Base-by-base conservation (phyloP, 352 stramenopile genomes). In the Globisporangium paddicum region DNA sequence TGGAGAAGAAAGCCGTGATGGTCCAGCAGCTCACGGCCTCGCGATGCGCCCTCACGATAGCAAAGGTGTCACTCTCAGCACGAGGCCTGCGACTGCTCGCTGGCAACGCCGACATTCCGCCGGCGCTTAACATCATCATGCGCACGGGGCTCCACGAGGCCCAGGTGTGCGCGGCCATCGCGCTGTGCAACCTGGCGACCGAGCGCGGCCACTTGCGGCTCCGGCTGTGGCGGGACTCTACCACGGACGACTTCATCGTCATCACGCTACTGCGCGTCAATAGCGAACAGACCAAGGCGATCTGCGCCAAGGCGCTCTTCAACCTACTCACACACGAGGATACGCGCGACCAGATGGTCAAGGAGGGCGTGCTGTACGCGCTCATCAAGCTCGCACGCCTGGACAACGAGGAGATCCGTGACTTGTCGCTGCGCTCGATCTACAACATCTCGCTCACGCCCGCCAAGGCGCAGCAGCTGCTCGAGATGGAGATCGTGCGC, bases 191-290 rank as follows among this genome's bases (percentile, higher is more conserved):
- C 65, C 62, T 96, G 14, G 85, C 85, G 26, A 79, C 73, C 2
- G 77, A 89, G 63, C 71, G 74, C 16, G 66, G 71, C 8, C 56
- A 67, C 26, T 47, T 71, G 18, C 67, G 60, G 30, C 62, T 62
- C 1, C 77, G 73, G 5, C 49, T 90, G 3, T 92, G 82, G 82
- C 64, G 68, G 11, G 75, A 93, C 49, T 61, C 71, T 2, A 92
- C 80, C 34, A 82, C 87, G 26, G 86, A 87, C 16, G 87, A 95
- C 58, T 95, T 95, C 55, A 90, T 95, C 48, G 87, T 95, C 30
- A 89, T 94, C 64, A 88, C 84, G 19, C 55, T 96, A 3, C 55
- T 96, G 60, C 84, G 86, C 19, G 72, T 94, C 14, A 96, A 96
- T 63, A 87, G 73, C 59, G 75, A 79, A 46, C 58, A 83, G 58